phyloP scores from a whole-genome alignment of 805 yeast genomes.

The Wickerhamiella galacta region DNA sequence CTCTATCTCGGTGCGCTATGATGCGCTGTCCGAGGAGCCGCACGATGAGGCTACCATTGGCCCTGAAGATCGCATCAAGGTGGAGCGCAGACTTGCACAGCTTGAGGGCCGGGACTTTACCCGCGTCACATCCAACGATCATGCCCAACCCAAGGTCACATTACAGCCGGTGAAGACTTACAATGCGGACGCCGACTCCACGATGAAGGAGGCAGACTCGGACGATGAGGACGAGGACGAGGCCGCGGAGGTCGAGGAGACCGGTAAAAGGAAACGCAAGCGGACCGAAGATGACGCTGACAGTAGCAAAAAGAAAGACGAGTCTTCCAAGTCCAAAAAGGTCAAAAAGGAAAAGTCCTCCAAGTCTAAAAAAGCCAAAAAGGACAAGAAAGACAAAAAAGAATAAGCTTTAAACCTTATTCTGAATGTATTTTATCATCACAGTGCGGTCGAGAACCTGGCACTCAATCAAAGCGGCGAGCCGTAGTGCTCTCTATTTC shows the following conservation, averaged over 20 bases:
- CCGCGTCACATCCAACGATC: constrained; percentile 65
- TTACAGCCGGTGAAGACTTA: constrained; percentile 73
- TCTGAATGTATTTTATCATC: too few species aligned
- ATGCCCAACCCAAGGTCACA: constrained; percentile 69
- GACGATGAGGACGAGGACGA: constrained; percentile 29
- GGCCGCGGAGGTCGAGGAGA: constrained; percentile 26
- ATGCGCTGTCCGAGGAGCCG: constrained; percentile 92
- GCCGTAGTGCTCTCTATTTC: too few species aligned
- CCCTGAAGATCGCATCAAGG: constrained; percentile 75
- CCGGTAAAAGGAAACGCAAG: constrained; percentile 1
- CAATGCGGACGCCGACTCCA: constrained; percentile 90
- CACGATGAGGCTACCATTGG: constrained; percentile 84
- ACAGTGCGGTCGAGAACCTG: too few species aligned
- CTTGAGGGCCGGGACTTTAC: constrained; percentile 85
- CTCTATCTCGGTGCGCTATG: constrained; percentile 97
- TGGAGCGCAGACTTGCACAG: constrained; percentile 85
- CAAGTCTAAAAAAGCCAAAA: constrained; percentile 22
- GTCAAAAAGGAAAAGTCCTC: constrained; percentile 18
- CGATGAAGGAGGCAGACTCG: constrained; percentile 29
- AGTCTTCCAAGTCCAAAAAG: not conserved
- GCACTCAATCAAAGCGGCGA: too few species aligned
- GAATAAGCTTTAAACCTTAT: too few species aligned
- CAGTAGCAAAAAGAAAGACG: too few species aligned
- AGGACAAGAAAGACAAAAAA: constrained; percentile 17
- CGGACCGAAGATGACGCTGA: constrained; percentile 1